phyloP scores from a whole-genome alignment of 805 yeast genomes.

The Saccharomycopsis malanga region DNA sequence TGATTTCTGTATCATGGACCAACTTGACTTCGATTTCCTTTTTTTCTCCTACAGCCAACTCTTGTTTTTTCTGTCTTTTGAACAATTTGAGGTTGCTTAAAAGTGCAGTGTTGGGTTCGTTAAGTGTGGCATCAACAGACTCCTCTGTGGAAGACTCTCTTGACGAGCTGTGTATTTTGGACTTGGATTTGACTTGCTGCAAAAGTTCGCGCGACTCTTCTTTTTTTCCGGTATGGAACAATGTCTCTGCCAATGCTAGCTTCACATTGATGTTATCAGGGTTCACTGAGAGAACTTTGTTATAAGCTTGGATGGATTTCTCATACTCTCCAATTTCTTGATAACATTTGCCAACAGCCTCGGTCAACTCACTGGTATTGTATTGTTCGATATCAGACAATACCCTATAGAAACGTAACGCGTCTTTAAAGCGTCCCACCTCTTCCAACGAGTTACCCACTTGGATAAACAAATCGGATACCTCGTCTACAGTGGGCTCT shows the following conservation, averaged over 20 bases:
- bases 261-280: conserved; percentile 66
- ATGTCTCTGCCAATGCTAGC: conserved; percentile 75
- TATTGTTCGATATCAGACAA: conserved; percentile 50
- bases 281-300: conserved; percentile 40
- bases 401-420: conserved; percentile 56
- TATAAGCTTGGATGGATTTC: conserved; percentile 56
- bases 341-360: conserved; percentile 67
- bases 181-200: conserved; percentile 40
- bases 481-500: conserved; percentile 49
- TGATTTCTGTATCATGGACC: conserved; percentile 48
- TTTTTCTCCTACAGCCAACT: conserved; percentile 38
- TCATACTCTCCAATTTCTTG: conserved; percentile 63
- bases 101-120: conserved; percentile 9
- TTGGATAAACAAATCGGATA: conserved; percentile 65
- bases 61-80: conserved; percentile 14
- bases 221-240: conserved; percentile 55
- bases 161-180: neutral
- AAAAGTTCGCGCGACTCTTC: conserved; percentile 50
- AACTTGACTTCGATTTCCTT: conserved; percentile 51
- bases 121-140: neutral
- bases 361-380: conserved; percentile 39
- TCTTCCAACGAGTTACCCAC: conserved; percentile 72
- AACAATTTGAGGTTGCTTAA: neutral
- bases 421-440: conserved; percentile 66
- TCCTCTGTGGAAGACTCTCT: neutral